Conservation (phyloP, 1,284 basidiomycete species). For the Ceratobasidium sp. region DNA sequence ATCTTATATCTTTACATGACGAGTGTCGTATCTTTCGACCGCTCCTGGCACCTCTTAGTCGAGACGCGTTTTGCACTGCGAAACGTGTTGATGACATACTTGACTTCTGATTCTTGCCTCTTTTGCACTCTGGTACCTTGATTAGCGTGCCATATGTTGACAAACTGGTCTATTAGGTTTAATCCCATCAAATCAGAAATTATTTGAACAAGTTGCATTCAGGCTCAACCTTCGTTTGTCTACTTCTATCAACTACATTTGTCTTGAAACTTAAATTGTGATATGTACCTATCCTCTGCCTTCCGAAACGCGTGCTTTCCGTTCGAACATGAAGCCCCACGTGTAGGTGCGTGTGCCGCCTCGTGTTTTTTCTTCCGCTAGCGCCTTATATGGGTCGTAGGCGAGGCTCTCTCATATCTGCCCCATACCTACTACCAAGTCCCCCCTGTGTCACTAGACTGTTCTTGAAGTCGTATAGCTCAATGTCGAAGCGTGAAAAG, state of each 20-base stretch:
- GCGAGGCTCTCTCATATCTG: slow-evolving; percentile 27
- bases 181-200: not conserved
- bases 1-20: slow-evolving; percentile 12
- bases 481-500: slow-evolving; percentile 37
- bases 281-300: slow-evolving; percentile 18
- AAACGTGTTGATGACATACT: slow-evolving; percentile 43
- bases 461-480: not conserved
- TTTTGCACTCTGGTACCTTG: not conserved
- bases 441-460: slow-evolving; percentile 14
- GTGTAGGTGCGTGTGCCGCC: slow-evolving; percentile 41
- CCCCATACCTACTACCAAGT: slow-evolving; percentile 22
- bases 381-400: slow-evolving; percentile 37
- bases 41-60: slow-evolving; percentile 42
- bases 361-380: slow-evolving; percentile 35
- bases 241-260: slow-evolving; percentile 7
- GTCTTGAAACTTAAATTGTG: slow-evolving; percentile 16
- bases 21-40: slow-evolving; percentile 39
- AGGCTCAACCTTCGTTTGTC: slow-evolving; percentile 33
- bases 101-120: slow-evolving; percentile 40
- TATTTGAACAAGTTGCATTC: slow-evolving; percentile 6
- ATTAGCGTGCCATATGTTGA: slow-evolving; percentile 6
- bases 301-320: slow-evolving; percentile 41
- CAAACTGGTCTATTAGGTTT: not conserved
- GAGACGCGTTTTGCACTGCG: slow-evolving; percentile 39
- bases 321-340: slow-evolving; percentile 40